Base-by-base conservation (phyloP, 2,329 filamentous ascomycete genomes). In the Phialophora verrucosa region DNA sequence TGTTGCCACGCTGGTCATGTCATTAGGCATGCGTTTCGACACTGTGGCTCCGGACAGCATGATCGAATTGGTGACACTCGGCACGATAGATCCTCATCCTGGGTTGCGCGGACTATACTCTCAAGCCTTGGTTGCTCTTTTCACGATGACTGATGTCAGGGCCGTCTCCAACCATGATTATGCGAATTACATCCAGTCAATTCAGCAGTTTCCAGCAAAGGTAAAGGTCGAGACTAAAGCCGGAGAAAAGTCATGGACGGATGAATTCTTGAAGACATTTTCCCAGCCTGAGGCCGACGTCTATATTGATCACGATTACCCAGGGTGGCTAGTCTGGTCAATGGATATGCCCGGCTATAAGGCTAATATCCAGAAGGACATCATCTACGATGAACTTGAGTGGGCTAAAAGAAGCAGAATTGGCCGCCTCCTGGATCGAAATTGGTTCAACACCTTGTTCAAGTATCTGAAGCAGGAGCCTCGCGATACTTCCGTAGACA, bases 391-490 rank as follows among this genome's bases (percentile, higher is more conserved):
- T 73, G 88, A 91, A 14, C 81, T 91, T 0, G 95, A 99, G 77
- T 88, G 80, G 72, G 83, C 83, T 1, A 87, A 91, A 6, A 89
- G 94, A 49, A 85, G 86, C 62, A 90, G 91, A 74, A 95, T 99
- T 74, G 95, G 93, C 56, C 85, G 85, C 63, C 83, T 93, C 50
- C 83, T 99, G 68, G 92, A 91, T 66, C 88, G 88, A 57, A 87
- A 92, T 31, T 99, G 95, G 96, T 89, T 97, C 72, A 86, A 87
- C 51, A 90, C 90, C 59, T 94, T 90, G 78, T 99, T 99, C 74
- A 91, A 89, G 27, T 98, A 94, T 76, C 86, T 98, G 81, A 98
- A 97, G 80, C 95, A 98, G 78, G 94, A 98, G 77, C 94, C 95
- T 2, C 88, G 94, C 53, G 94, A 98, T 75, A 79, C 87, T 0